These are phyloP conservation scores for Ophiosphaerella korrae DNA, from an alignment of 2,329 filamentous ascomycete species.

Conservation along the genomic window DNA sequence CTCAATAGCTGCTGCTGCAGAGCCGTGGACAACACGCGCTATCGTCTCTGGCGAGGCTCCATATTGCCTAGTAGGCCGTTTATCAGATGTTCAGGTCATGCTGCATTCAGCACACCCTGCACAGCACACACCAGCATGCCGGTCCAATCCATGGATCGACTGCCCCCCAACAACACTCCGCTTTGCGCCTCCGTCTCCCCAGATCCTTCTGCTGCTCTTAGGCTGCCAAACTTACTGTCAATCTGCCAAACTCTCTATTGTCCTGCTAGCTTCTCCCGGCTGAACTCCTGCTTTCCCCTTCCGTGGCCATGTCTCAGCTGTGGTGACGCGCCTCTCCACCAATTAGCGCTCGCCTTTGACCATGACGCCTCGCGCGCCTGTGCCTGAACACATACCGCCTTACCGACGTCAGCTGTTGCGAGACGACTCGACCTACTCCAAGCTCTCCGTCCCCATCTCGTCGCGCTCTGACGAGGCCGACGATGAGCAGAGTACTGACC, in stretches of 20 bases:
- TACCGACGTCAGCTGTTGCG: conserved; percentile 33
- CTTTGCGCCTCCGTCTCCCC: not conserved
- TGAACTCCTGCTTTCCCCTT: not conserved
- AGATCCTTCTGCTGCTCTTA: not conserved
- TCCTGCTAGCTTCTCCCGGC: conserved; percentile 18
- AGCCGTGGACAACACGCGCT: not conserved
- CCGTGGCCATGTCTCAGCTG: conserved; percentile 21
- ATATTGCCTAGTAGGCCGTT: conserved; percentile 7
- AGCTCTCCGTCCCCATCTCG: conserved; percentile 39
- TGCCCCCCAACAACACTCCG: conserved; percentile 12
- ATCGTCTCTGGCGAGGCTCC: conserved; percentile 1
- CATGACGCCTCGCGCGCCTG: conserved; percentile 41
- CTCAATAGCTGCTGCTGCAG: too few relatives aligned
- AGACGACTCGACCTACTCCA: conserved; percentile 42
- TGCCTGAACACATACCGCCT: conserved; percentile 12
- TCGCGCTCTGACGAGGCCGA: conserved; percentile 51
- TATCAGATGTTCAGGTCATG: conserved; percentile 24
- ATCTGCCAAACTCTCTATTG: conserved; percentile 5
- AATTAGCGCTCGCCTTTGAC: conserved; percentile 27
- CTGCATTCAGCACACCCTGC: conserved; percentile 13
- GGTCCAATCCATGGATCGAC: not conserved
- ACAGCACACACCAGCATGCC: conserved; percentile 4
- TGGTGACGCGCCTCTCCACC: conserved; percentile 31
- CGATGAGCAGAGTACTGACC: conserved; percentile 49
- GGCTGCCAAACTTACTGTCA: not conserved